Base-by-base conservation (phyloP, 345 rosid genomes). In the Adansonia digitata region DNA sequence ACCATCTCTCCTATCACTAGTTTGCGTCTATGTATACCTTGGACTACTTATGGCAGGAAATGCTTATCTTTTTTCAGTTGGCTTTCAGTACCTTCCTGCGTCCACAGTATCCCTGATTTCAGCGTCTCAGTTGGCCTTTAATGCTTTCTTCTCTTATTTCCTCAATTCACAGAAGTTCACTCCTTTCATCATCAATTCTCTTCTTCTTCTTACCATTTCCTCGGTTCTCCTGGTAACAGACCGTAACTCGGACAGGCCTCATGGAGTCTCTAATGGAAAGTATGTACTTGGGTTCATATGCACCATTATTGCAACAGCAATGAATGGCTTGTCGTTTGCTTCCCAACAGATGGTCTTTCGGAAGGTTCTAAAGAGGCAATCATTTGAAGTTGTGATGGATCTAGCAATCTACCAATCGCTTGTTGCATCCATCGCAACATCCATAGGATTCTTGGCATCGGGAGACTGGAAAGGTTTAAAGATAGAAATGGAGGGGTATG, bases 291-390 rank as follows among this genome's bases (percentile, higher is more conserved):
- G 90, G 31, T 81, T 91, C 59, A 9, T 85, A 31, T 86, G 85
- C 78, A 89, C 93, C 11, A 13, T 89, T 0, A 71, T 55, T 45
- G 87, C 85, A 4, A 76, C 92, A 0, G 90, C 88, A 11, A 81
- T 79, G 12, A 74, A 72, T 8, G 93, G 82, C 37, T 72, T 86
- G 37, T 7, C 71, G n/a, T 75, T 89, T 0, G 82, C 89, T 48
- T 57, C 84, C 0, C 78, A 76, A 4, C 89, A 91, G 62, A 72
- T 83, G 4, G 56, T 65, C 72, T 80, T 89, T 73, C 76, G 55
- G 17, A 88, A 84, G 29, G 85, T 86, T 22, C 90, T 12, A 8
- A 74, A 64, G 42, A 74, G 71, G 62, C 66, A 66, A 35, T 81
- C 79, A 0, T 62, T 79, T 39, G 67, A 43, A 71, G 77, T 51